phyloP scores from a whole-genome alignment of 352 stramenopile species.

The Phytophthora macrochlamydospora region DNA sequence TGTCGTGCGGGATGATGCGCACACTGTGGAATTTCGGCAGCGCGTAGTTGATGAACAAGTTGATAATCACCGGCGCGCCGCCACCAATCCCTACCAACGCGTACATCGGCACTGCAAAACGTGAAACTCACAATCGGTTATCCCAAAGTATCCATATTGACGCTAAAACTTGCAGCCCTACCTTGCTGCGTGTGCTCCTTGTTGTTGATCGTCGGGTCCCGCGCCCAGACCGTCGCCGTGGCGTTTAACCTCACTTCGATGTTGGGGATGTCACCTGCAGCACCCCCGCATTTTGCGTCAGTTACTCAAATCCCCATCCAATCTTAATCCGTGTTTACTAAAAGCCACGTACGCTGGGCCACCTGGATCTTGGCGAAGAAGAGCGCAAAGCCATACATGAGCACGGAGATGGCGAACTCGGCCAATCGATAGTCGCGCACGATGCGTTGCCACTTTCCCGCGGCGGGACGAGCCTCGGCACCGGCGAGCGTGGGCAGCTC shows the following conservation, averaged over 20 bases:
- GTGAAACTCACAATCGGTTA: not conserved
- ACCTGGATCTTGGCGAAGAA: constrained; percentile 46
- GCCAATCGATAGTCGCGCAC: constrained; percentile 28
- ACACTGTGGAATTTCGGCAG: constrained; percentile 59
- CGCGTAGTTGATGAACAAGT: constrained; percentile 70
- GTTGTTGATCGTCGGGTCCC: constrained; percentile 62
- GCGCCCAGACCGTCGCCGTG: constrained; percentile 51
- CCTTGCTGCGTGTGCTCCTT: constrained; percentile 58
- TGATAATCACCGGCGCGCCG: constrained; percentile 49
- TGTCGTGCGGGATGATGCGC: constrained; percentile 75
- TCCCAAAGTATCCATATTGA: not conserved
- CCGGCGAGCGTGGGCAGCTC: constrained; percentile 18
- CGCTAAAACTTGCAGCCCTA: not conserved
- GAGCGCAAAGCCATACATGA: constrained; percentile 45
- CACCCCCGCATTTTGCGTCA: constrained; percentile 2
- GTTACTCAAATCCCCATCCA: constrained; percentile 14
- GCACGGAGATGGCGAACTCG: constrained; percentile 39
- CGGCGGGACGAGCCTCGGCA: not conserved
- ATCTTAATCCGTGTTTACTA: not conserved
- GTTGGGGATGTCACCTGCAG: constrained; percentile 55
- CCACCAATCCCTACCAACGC: constrained; percentile 46
- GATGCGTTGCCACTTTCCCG: constrained; percentile 26
- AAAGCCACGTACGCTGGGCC: constrained; percentile 32
- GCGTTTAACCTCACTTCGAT: constrained; percentile 57
- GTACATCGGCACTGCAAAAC: constrained; percentile 51